Evolutionary conservation across 2,329 filamentous ascomycete genomes (phyloP), one percentile per base, ranked within the genome.

Genomic region (Botrytis cinerea): DNA sequence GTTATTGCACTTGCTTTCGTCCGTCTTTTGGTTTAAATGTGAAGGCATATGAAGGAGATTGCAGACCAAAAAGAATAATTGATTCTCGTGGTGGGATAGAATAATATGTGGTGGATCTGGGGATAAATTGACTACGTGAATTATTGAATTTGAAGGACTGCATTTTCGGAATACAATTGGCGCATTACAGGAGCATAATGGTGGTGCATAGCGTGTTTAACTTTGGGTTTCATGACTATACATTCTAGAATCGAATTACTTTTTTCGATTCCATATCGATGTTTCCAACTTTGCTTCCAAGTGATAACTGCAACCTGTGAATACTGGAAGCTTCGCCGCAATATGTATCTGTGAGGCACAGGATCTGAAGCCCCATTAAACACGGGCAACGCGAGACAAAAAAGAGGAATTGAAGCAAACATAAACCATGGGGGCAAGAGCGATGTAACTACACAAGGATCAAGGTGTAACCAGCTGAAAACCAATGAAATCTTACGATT

Each of bases 1-100:
- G 28, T 73, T 54, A n/a, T 73, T 28, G 71, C 71, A 62, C 54
- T 73, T 61, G 64, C 57, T n/a, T 70, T 73, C 20, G 35, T 57
- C 48, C 64, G 71, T 32, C 62, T 72, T 32, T 64, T 68, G 62
- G 28, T 18, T 60, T 72, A 51, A 32, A 32, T 43, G 10, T 43
- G 38, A 25, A 43, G 35, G 18, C 25, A 16, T 9, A 32, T 18
- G n/a, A 57, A 43, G 4, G 16, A 38, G 12, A 57, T 57, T 69
- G 38, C 35, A 57, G 35, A 25, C 38, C n/a, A 18, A n/a, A 69
- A 32, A 45, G 48, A 45, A 69, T 57, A 28, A 32, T 57, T 25
- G 48, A 32, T 59, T 57, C 35, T 69, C 18, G 35, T 57, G 66
- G 48, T 25, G 66, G 48, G 35, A 57, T 12, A 43, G 48, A 43